phyloP scores from a whole-genome alignment of 306 rosid species.

The Glycyrrhiza uralensis region DNA sequence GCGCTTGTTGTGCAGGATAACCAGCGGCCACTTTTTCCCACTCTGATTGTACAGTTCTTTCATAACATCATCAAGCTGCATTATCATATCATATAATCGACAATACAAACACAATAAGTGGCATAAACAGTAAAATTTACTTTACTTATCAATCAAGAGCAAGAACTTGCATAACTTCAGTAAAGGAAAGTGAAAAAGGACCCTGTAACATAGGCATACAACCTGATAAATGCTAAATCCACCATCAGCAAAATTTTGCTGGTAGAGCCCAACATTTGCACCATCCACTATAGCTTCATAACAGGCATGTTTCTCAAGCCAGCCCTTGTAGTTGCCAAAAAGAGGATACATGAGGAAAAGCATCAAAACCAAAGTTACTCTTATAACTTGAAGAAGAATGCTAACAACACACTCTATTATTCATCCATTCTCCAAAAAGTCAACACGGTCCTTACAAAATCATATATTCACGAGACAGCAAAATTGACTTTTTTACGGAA shows the following conservation, averaged over 20 bases:
- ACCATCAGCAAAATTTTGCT: constrained; percentile 92
- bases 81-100: constrained; percentile 36
- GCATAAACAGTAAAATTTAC: not conserved
- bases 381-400: not conserved
- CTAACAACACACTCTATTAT: not conserved
- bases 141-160: not conserved
- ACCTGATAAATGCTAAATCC: constrained; percentile 86
- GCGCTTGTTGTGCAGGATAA: constrained; percentile 79
- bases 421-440: not conserved
- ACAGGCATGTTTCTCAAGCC: constrained; percentile 59
- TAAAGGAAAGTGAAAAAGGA: not conserved
- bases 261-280: constrained; percentile 89
- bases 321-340: constrained; percentile 39
- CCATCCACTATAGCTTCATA: constrained; percentile 84
- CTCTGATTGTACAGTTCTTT: constrained; percentile 57
- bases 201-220: constrained; percentile 24
- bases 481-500: not conserved
- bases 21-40: constrained; percentile 75
- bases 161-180: not conserved
- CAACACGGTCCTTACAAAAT: not conserved
- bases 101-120: constrained; percentile 34
- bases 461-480: not conserved
- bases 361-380: constrained; percentile 13
- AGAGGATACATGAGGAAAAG: not conserved
- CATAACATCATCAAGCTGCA: constrained; percentile 81